Percentiles rank a stretch among this genome's conserved stretches.
Conservation (phyloP, 345 rosid species). For the Gossypium herbaceum region DNA sequence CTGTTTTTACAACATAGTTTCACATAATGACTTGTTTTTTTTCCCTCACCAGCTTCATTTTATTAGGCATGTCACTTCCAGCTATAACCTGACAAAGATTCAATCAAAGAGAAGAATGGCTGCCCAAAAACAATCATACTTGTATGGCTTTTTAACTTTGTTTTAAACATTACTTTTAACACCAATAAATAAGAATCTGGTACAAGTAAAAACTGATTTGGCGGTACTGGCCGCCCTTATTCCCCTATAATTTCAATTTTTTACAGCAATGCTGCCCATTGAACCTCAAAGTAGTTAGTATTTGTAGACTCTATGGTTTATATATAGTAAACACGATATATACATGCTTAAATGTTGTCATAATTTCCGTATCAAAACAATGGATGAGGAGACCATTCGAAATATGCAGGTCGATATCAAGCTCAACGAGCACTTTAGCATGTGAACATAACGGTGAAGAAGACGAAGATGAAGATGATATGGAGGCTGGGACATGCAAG, state of each 20-base stretch:
- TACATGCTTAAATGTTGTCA: neutral
- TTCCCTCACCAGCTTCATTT: conserved; percentile 58
- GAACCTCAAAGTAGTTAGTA: too few species aligned
- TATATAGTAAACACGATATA: too few species aligned
- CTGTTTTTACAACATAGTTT: neutral
- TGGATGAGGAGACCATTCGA: neutral
- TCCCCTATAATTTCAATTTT: neutral
- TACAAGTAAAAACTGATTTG: neutral
- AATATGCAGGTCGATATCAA: conserved; percentile 29
- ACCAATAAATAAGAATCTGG: neutral
- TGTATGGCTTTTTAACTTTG: conserved; percentile 35
- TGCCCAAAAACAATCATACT: conserved; percentile 27
- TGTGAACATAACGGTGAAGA: conserved; percentile 19
- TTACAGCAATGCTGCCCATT: too few species aligned
- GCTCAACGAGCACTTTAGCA: conserved; percentile 14
- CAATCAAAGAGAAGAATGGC: conserved; percentile 24
- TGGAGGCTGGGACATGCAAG: conserved; percentile 28
- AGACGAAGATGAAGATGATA: conserved; percentile 18
- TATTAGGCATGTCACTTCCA: conserved; percentile 53
- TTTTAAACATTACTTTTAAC: neutral
- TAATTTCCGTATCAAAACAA: neutral
- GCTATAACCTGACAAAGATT: conserved; percentile 34
- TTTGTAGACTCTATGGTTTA: too few species aligned
- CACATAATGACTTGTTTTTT: neutral
- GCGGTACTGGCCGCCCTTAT: neutral